Evolutionary conservation across 108 stramenopile genomes (phyloP).

Genomic region (Nitzschia sp.): DNA sequence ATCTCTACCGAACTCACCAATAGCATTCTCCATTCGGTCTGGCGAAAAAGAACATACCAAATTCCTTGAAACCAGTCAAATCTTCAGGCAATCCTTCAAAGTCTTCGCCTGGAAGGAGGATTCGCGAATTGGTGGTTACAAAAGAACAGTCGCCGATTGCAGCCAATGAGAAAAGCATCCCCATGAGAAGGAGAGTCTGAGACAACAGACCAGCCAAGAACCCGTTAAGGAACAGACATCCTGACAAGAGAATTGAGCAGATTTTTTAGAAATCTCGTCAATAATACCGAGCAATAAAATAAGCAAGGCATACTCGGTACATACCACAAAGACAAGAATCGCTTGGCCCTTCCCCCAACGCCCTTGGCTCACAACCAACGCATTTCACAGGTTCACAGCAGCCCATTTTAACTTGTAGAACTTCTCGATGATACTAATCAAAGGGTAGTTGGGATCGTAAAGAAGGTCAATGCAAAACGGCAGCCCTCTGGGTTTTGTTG

Average conservation of each 20-base stretch:
- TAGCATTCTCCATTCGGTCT: conserved; percentile 16
- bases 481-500: too few species aligned
- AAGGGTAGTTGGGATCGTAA: too few species aligned
- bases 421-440: too few species aligned
- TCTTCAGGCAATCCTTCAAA: conserved; percentile 3
- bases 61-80: background rate
- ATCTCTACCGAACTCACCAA: too few species aligned
- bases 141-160: conserved; percentile 24
- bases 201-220: background rate
- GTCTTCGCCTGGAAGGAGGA: conserved; percentile 13
- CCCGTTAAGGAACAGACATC: conserved; percentile 24
- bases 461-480: too few species aligned
- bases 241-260: background rate
- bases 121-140: background rate
- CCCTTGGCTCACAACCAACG: background rate
- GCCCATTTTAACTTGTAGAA: background rate
- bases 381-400: conserved; percentile 1
- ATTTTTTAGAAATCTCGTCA: background rate
- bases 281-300: background rate
- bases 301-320: background rate
- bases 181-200: conserved; percentile 14
- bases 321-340: conserved; percentile 7
- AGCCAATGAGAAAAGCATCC: conserved; percentile 24
- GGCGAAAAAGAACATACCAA: conserved; percentile 11
- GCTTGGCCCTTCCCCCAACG: background rate